Base-by-base conservation (phyloP, 164 flowering plant genomes). In the Vitis labrusca region DNA sequence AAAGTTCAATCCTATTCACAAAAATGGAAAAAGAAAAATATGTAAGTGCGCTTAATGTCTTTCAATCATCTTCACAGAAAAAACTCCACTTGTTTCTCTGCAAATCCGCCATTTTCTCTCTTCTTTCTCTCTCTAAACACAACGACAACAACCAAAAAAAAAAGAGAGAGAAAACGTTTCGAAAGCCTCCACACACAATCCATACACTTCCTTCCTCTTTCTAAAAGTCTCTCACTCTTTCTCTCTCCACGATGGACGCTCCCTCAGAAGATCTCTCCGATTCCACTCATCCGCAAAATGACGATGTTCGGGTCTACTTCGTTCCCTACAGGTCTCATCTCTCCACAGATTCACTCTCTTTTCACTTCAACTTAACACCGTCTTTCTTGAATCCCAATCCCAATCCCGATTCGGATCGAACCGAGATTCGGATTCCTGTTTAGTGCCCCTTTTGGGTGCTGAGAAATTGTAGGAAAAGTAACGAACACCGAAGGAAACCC, bases 291-390 rank as follows among this genome's bases (percentile, higher is more conserved):
- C 67, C 16, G 10, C 73, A 84, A 1, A 77, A 82, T 73, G 82
- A 73, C 63, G 85, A 82, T 50, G 90, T 86, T 64, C 79, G 93
- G 29, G 87, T 91, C 70, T 91, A 89, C 81, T 77, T 91, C 60
- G 97, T 92, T 17, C 95, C 98, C 3, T 84, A 78, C 78, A 82
- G 92, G 98, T 92, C 70, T 3, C 10, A 1, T 44, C 65, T 37
- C 64, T 51, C 48, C 10, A 9, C 61, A 27, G 16, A n/a, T 50
- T 27, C 27, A 44, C 14, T 52, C 50, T 58, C 59, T 11, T 3
- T 47, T 50, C 50, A 61, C 27, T 3, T 7, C 27, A 1, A 30
- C 32, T 17, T 53, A 17, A 1, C 10, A 58, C 9, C 60, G 30
- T 30, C 16, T 1, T 29, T 63, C 52, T 19, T 67, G 29, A 61